These are phyloP conservation scores for Coprinopsis strossmayeri DNA, from an alignment of 768 basidiomycete genomes.

Conservation along the genomic window DNA sequence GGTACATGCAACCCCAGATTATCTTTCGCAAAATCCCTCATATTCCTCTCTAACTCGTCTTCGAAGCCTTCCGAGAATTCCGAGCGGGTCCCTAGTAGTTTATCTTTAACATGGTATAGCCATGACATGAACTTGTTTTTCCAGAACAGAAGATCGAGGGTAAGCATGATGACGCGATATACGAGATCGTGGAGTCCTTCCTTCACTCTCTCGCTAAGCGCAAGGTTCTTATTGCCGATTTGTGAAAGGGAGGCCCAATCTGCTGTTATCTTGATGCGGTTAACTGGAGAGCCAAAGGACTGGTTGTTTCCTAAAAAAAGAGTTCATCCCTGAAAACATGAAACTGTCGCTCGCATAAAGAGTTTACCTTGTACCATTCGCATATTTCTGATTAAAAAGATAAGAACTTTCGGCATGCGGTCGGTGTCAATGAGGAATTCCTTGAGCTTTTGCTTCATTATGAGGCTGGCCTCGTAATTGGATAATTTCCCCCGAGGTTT, in stretches of 20 bases:
- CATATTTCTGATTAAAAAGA: slow-evolving; percentile 76
- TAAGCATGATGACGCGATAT: slow-evolving; percentile 60
- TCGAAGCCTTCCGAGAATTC: slow-evolving; percentile 54
- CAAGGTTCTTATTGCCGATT: slow-evolving; percentile 34
- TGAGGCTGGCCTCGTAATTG: slow-evolving; percentile 63
- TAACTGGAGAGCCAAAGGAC: slow-evolving; percentile 77
- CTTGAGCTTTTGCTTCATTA: slow-evolving; percentile 62
- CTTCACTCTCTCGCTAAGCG: slow-evolving; percentile 32
- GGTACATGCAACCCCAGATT: slow-evolving; percentile 75
- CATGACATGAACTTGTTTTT: slow-evolving; percentile 46
- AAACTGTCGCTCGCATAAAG: slow-evolving; percentile 5
- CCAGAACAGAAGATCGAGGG: slow-evolving; percentile 72
- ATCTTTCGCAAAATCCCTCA: slow-evolving; percentile 70
- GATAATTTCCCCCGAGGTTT: slow-evolving; percentile 32
- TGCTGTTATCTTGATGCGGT: slow-evolving; percentile 86
- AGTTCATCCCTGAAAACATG: slow-evolving; percentile 11
- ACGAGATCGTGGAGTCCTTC: slow-evolving; percentile 55
- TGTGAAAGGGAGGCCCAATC: slow-evolving; percentile 74
- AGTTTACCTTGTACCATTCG: slow-evolving; percentile 50
- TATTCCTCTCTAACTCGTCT: slow-evolving; percentile 71
- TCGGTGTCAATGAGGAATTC: slow-evolving; percentile 69
- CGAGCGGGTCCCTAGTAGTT: slow-evolving; percentile 32
- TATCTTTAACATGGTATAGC: slow-evolving; percentile 34
- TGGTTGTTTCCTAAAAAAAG: slow-evolving; percentile 63
- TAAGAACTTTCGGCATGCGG: slow-evolving; percentile 68